phyloP scores from a whole-genome alignment of 129 eudicot genomes.

The Flaveria bidentis region DNA sequence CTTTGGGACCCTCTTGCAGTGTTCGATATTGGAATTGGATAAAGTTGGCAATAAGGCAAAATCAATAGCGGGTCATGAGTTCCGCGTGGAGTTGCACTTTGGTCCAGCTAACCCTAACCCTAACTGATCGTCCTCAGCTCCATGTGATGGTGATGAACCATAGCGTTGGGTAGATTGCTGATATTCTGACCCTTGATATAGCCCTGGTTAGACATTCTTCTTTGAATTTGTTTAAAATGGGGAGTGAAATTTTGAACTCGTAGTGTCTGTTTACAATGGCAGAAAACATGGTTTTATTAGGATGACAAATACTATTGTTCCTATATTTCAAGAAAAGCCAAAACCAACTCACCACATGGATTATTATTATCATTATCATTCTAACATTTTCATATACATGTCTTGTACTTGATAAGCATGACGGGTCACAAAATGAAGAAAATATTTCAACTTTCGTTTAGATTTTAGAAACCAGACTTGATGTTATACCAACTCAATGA shows the following conservation, averaged over 20 bases:
- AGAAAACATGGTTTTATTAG: background rate
- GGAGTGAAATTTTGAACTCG: conserved; percentile 31
- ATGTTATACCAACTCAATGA: background rate
- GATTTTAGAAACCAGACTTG: no score
- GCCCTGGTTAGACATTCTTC: conserved; percentile 28
- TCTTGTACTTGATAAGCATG: no score
- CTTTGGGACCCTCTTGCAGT: conserved; percentile 36
- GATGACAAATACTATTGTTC: background rate
- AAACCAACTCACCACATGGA: background rate
- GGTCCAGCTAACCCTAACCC: conserved; percentile 45
- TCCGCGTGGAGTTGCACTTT: conserved; percentile 70
- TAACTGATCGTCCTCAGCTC: conserved; percentile 23
- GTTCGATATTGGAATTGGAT: conserved; percentile 58
- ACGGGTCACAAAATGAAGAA: no score
- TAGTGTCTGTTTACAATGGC: conserved; percentile 7
- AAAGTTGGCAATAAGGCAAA: conserved; percentile 62
- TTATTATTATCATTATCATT: no score
- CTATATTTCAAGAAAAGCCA: background rate
- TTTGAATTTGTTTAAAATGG: background rate
- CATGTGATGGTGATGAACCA: conserved; percentile 24
- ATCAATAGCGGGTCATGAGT: conserved; percentile 67
- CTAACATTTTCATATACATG: no score
- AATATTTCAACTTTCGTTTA: no score
- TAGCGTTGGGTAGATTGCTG: conserved; percentile 20
- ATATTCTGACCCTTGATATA: conserved; percentile 20